Conservation (phyloP, 2,329 filamentous ascomycete genomes). For the Zymoseptoria tritici region DNA sequence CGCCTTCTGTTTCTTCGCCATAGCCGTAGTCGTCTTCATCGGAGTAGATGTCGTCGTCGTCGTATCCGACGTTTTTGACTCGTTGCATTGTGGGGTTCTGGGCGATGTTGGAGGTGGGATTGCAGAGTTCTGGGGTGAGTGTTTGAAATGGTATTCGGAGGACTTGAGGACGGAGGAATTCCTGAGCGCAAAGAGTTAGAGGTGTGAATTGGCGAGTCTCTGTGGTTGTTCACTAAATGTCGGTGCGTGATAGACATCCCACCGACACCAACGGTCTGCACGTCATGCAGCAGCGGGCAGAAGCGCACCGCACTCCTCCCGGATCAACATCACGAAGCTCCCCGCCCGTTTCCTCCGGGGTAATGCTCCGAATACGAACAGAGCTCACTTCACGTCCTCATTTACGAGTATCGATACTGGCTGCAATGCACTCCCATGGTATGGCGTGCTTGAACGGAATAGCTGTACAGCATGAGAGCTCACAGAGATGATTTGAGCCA, state of each 20-base stretch:
- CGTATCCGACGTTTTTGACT: constrained; percentile 42
- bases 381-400: neutral
- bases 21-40: constrained; percentile 43
- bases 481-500: neutral
- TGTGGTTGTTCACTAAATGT: neutral
- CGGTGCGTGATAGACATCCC: neutral
- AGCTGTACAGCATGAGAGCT: neutral
- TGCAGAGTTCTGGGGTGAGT: neutral
- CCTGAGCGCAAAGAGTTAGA: neutral
- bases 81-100: constrained; percentile 30
- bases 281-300: neutral
- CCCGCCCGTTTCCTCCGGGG: neutral
- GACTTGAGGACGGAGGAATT: neutral
- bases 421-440: too few relatives aligned
- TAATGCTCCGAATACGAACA: neutral
- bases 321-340: neutral
- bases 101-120: neutral
- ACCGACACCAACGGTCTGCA: neutral
- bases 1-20: constrained; percentile 24
- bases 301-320: too few relatives aligned
- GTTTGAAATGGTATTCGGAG: neutral
- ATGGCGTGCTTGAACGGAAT: neutral
- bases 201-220: neutral
- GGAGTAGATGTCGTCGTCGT: constrained; percentile 47
- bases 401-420: neutral